These are phyloP conservation scores for Amniculicola lignicola DNA, from an alignment of 495 filamentous ascomycete species.

Conservation along the genomic window DNA sequence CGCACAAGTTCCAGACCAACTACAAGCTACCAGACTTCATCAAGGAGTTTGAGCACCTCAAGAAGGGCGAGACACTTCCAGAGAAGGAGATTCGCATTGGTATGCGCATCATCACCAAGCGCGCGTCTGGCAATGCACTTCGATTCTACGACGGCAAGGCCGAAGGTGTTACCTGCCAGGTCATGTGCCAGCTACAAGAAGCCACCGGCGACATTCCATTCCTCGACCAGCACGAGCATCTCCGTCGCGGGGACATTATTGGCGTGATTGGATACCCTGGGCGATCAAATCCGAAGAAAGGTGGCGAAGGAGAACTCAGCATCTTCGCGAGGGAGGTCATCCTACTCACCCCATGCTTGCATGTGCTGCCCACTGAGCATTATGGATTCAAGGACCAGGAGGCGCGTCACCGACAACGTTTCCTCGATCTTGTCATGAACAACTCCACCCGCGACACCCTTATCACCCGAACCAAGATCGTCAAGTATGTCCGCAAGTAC, in stretches of 20 bases:
- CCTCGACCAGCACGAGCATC: constrained; percentile 76
- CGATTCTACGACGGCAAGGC: constrained; percentile 54
- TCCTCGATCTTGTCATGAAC: constrained; percentile 96
- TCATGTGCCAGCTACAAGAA: constrained; percentile 60
- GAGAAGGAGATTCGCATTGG: constrained; percentile 70
- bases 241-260: constrained; percentile 88
- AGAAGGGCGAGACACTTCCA: constrained; percentile 77
- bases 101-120: constrained; percentile 73
- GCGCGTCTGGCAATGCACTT: constrained; percentile 57
- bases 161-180: constrained; percentile 80
- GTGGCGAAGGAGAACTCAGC: constrained; percentile 79
- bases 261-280: constrained; percentile 87
- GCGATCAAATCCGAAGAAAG: constrained; percentile 83
- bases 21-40: constrained; percentile 74
- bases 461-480: constrained; percentile 76
- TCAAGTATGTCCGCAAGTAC: constrained; percentile 78
- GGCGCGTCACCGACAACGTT: constrained; percentile 83
- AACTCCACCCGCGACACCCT: constrained; percentile 73
- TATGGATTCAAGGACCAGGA: constrained; percentile 95
- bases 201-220: constrained; percentile 63
- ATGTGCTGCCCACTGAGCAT: constrained; percentile 87
- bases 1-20: constrained; percentile 92
- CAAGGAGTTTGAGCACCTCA: constrained; percentile 67
- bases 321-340: constrained; percentile 86
- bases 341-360: constrained; percentile 85